Base-by-base conservation (phyloP, 176 grass and related monocot species). In the Eremochloa ophiuroides region DNA sequence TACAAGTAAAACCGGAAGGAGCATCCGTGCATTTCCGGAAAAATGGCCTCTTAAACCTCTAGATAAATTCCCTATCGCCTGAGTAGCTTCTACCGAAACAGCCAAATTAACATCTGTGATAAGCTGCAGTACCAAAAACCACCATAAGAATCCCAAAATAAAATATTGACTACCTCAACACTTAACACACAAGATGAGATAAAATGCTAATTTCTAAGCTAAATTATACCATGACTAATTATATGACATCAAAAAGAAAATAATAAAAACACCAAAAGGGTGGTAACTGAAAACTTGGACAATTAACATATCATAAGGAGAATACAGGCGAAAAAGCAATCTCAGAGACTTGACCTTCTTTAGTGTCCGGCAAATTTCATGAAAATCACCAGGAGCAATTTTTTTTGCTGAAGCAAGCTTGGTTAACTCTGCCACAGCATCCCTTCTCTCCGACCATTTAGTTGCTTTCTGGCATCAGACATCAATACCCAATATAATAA, bases 381-480 rank as follows among this genome's bases (percentile, higher is more conserved):
- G 75, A 92, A 99, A 99, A 87, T 99, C 97, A 83, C 97, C 97
- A 46, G 85, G 63, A 81, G 93, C 91, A 62, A 99, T 93, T 88
- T 92, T 95, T 90, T 92, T 99, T 18, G 91, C 80, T 22, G 91
- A 99, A 82, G 97, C 93, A 83, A 99, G 97, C 82, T 99, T 99
- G 73, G 89, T 95, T 33, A 99, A 87, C 66, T 99, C 97, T 0
- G 77, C 91, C 10, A 99, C 97, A 85, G 97, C 97, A 87, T 99
- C 97, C 88, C 93, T 99, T 80, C 97, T 95, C 85, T 99, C 97
- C 2, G 97, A 99, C 97, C 97, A 99, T 88, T 99, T 99, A 80
- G 89, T 86, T 87, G 93, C 93, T 99, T 99, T 99, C 97, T 99
- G 85, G 81, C 38, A 87, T 70, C 25, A 68, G 28, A 92, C n/a